Conservation (phyloP, 495 filamentous ascomycete species). For the Neurospora terricola region DNA sequence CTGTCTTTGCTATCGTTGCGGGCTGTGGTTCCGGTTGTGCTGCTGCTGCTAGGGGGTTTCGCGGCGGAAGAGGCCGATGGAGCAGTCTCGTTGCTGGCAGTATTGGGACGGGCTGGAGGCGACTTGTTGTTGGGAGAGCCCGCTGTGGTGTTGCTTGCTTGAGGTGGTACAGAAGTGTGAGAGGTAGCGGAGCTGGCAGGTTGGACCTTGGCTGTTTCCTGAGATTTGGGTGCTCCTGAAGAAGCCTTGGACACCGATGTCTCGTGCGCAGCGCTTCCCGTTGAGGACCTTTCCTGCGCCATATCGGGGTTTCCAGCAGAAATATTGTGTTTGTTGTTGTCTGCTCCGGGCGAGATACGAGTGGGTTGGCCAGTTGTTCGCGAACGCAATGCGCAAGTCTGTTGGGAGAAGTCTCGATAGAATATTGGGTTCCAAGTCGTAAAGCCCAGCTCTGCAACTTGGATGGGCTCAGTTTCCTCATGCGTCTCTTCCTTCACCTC, state of each 20-base stretch:
- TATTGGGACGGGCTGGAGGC: background rate
- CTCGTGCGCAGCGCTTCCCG: background rate
- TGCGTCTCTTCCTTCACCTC: background rate
- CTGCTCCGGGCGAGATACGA: conserved; percentile 6
- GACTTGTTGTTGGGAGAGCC: background rate
- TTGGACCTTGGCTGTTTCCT: background rate
- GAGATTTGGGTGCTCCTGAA: background rate
- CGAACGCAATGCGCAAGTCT: conserved; percentile 17
- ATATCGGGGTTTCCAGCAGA: background rate
- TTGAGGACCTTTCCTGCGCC: conserved; percentile 4
- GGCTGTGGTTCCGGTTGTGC: conserved; percentile 3
- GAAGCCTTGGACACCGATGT: conserved; percentile 1
- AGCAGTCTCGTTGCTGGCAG: background rate
- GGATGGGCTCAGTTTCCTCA: background rate
- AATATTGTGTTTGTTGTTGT: background rate
- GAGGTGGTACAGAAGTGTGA: background rate
- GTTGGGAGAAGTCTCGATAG: conserved; percentile 1
- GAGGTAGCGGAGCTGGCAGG: conserved; percentile 1
- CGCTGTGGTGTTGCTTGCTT: background rate
- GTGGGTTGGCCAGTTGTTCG: conserved; percentile 19
- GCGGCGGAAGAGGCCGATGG: background rate
- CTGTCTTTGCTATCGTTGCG: conserved; percentile 3
- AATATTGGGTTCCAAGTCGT: conserved; percentile 19
- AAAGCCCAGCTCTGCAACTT: conserved; percentile 13
- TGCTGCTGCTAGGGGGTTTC: background rate